Evolutionary conservation across 2,329 filamentous ascomycete genomes (phyloP).

Genomic region (Chrysosporium queenslandicum): DNA sequence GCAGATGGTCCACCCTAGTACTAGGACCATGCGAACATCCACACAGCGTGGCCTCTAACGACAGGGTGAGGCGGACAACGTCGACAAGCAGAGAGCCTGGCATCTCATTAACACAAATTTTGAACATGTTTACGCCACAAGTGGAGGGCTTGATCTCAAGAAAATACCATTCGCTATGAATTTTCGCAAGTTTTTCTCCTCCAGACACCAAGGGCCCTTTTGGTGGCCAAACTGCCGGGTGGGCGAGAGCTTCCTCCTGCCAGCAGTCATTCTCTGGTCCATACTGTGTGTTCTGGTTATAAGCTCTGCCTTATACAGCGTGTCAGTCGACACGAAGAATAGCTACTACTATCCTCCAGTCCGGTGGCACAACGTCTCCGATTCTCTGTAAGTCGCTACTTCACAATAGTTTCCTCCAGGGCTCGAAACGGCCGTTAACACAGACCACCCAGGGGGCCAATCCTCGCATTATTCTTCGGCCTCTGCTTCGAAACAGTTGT

Average conservation of each 20-base stretch:
- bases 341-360: not conserved
- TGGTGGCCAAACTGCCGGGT: slow-evolving; percentile 1
- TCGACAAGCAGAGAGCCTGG: no score
- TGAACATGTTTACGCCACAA: no score
- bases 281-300: slow-evolving; percentile 8
- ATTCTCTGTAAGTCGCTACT: no score
- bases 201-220: not conserved
- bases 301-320: not conserved
- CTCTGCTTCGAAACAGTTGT: slow-evolving; percentile 7
- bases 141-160: no score
- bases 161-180: no score
- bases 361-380: not conserved
- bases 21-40: no score
- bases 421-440: no score
- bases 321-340: not conserved
- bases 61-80: no score
- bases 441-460: not conserved
- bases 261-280: not conserved
- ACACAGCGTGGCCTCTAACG: no score
- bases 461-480: not conserved
- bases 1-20: no score
- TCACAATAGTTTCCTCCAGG: no score
- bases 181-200: not conserved
- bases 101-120: no score
- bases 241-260: slow-evolving; percentile 3